These are phyloP conservation scores for Mycena filopes DNA, from an alignment of 768 basidiomycete species.

Conservation along the genomic window DNA sequence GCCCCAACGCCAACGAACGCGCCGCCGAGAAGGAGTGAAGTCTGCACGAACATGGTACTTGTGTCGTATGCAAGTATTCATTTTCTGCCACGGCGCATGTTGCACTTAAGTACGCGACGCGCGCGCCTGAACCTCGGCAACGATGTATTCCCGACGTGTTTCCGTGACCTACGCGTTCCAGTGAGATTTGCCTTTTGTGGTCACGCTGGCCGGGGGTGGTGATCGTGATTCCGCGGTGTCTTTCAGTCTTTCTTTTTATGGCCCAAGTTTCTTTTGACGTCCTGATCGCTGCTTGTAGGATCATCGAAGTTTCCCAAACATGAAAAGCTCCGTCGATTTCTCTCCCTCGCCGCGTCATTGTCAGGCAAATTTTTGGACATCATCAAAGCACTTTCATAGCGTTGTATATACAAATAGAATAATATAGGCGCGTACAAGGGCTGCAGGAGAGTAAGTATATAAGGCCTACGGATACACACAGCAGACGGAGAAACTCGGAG, in stretches of 20 bases:
- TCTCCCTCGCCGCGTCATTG: too few species aligned
- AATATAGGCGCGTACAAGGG: conserved; percentile 29
- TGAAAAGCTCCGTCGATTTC: too few species aligned
- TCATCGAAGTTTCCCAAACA: too few species aligned
- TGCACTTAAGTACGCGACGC: conserved; percentile 19
- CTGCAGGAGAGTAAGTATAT: conserved; percentile 23
- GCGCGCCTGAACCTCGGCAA: conserved; percentile 32
- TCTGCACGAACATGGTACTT: conserved; percentile 19
- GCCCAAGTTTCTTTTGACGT: conserved; percentile 4
- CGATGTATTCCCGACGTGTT: conserved; percentile 29
- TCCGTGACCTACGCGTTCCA: conserved; percentile 7
- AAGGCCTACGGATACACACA: conserved; percentile 24
- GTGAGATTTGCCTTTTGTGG: background rate
- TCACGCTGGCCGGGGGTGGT: conserved; percentile 7
- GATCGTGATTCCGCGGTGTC: conserved; percentile 12
- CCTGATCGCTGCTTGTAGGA: background rate
- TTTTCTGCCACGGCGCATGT: background rate
- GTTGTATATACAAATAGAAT: conserved; percentile 27
- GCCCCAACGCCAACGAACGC: conserved; percentile 8
- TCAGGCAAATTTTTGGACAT: background rate
- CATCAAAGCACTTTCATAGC: conserved; percentile 25
- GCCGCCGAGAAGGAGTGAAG: conserved; percentile 1
- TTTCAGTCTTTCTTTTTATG: conserved; percentile 16
- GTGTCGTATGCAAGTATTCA: too few species aligned
- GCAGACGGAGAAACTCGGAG: conserved; percentile 8